A percentile compares a stretch with the other conserved stretches of the same genome.
Conservation (phyloP, 148 eudicot genomes). For the Nepenthes mirabilis region DNA sequence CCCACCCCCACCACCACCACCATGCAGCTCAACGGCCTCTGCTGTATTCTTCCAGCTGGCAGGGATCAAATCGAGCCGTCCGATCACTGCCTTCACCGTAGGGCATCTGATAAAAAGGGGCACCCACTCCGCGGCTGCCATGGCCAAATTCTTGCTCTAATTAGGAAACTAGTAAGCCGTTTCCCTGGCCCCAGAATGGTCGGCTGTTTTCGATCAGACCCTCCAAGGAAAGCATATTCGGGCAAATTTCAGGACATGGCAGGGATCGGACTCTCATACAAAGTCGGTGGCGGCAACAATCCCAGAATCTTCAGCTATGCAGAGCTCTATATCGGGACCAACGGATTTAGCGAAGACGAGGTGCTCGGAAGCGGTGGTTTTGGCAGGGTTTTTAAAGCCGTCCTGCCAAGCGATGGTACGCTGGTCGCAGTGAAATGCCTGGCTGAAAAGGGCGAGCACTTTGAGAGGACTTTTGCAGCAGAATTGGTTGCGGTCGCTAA, state of each 20-base stretch:
- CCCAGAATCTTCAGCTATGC: slow-evolving; percentile 79
- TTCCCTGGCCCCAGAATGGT: slow-evolving; percentile 15
- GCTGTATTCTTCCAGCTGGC: slow-evolving; percentile 37
- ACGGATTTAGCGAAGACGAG: slow-evolving; percentile 48
- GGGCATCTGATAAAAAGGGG: background rate
- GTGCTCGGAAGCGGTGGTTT: slow-evolving; percentile 90
- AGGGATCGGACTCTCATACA: slow-evolving; percentile 37
- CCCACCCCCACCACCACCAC: slow-evolving; percentile 6
- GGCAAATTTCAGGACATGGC: slow-evolving; percentile 45
- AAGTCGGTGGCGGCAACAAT: slow-evolving; percentile 25
- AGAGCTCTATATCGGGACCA: slow-evolving; percentile 78
- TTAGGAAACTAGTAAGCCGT: slow-evolving; percentile 20
- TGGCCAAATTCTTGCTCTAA: slow-evolving; percentile 10
- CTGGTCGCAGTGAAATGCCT: slow-evolving; percentile 83
- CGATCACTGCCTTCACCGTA: background rate
- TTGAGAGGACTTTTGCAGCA: slow-evolving; percentile 81
- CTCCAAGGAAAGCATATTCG: background rate
- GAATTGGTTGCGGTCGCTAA: slow-evolving; percentile 93
- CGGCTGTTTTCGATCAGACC: background rate
- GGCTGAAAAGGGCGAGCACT: slow-evolving; percentile 46
- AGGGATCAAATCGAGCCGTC: slow-evolving; percentile 4
- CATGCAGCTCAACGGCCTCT: slow-evolving; percentile 38
- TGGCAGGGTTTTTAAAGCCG: slow-evolving; percentile 62
- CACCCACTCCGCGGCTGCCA: slow-evolving; percentile 11
- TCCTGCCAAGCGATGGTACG: slow-evolving; percentile 67